Evolutionary conservation across 2,329 filamentous ascomycete genomes (phyloP), one percentile per base, ranked within the genome.

Genomic region (Claviceps sp.): DNA sequence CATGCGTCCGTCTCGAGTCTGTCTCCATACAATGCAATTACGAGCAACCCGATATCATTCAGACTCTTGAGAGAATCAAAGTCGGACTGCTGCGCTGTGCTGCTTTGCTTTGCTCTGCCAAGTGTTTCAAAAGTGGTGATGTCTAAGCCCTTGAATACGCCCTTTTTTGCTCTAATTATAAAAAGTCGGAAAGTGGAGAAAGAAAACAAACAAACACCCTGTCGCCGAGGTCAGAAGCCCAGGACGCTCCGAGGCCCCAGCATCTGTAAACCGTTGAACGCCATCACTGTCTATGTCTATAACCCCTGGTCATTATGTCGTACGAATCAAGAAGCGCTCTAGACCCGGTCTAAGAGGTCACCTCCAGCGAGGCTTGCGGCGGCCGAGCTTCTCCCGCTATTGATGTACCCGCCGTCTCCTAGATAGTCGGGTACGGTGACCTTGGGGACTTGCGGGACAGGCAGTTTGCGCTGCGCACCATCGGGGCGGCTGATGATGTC

Each of bases 401-500:
- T 76, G 63, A 82, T 83, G 56, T 81, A 86, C 48, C 79, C 79
- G 48, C 72, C 77, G 1, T 81, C 76, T 56, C 84, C 84, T 54
- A 95, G 72, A 52, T 96, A 76, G 61, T 96, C 91, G 60, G 91
- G 86, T 5, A 94, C 84, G 2, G 86, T 86, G 44, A 95, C 85
- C 67, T 93, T 93, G 52, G 88, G 88, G n/a, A 90, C 79, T 69
- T 91, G 87, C 5, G 89, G 89, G 16, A 95, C 86, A 0, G 91
- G 91, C 18, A 97, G 75, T 69, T 97, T 97, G 60, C 91, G 77
- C 70, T 93, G 87, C 24, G 86, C 85, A 40, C 88, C 88, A 57
- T 96, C 90, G 1, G 88, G 79, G 59, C 85, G 84, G 63, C 85
- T 88, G 72, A 97, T 93, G 63, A 97, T 97, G 66, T 97, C 91